Percentiles rank a stretch among this genome's conserved stretches.
Evolutionary conservation across 2,329 filamentous ascomycete genomes (phyloP).

Genomic region (Penicillium sp.): DNA sequence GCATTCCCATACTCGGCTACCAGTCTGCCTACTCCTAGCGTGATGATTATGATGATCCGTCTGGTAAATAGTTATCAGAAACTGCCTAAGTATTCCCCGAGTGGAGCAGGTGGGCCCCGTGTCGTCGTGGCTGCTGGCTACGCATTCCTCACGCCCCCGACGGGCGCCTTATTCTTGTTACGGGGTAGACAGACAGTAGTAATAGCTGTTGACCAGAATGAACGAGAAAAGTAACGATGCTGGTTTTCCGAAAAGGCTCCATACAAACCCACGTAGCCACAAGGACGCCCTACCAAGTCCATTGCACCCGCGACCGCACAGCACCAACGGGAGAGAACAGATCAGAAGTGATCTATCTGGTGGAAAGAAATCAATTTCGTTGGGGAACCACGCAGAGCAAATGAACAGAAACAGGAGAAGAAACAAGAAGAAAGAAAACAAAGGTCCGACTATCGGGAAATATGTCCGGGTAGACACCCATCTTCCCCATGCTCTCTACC

Average conservation of each 20-base stretch:
- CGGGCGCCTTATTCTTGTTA: no score
- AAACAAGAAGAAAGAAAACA: conserved; percentile 18
- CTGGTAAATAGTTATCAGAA: no score
- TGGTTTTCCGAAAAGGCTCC: conserved; percentile 16
- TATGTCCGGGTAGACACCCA: conserved; percentile 21
- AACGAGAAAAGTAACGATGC: no score
- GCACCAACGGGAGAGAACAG: conserved; percentile 15
- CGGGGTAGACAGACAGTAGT: no score
- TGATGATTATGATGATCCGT: no score
- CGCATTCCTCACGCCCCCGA: no score
- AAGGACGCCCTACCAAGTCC: conserved; percentile 24
- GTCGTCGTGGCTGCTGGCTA: no score
- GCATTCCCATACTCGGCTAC: no score
- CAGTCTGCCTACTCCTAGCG: no score
- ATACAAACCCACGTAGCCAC: conserved; percentile 20
- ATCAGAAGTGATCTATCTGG: conserved; percentile 20
- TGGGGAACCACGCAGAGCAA: conserved; percentile 16
- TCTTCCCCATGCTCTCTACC: conserved; percentile 29
- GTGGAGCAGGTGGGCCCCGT: no score
- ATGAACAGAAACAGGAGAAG: conserved; percentile 19
- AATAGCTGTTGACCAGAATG: no score
- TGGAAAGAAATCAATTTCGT: conserved; percentile 27
- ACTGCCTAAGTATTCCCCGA: no score
- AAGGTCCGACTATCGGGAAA: conserved; percentile 26
- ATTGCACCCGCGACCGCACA: conserved; percentile 19